A percentile compares a stretch with the other conserved stretches of the same genome.
Evolutionary conservation across 495 filamentous ascomycete species (phyloP).

Genomic region (Penicillium samsonianum): DNA sequence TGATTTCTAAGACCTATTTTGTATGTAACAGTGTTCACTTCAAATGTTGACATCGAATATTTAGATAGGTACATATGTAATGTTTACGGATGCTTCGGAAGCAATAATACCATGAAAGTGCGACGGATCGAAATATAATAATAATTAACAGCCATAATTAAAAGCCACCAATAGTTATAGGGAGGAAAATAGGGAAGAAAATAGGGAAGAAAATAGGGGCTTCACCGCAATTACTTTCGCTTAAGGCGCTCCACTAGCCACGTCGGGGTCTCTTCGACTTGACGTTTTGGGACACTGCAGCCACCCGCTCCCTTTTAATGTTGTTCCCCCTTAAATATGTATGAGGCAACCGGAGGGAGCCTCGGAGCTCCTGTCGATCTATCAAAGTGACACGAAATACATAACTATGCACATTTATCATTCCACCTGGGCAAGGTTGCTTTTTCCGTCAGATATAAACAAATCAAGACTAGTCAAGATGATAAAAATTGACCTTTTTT

Average conservation of each 20-base stretch:
- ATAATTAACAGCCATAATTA: neutral
- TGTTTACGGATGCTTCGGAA: too few relatives aligned
- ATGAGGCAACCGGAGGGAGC: neutral
- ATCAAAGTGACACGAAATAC: neutral
- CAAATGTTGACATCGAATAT: neutral
- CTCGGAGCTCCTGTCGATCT: slow-evolving; percentile 9
- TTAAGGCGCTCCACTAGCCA: slow-evolving; percentile 19
- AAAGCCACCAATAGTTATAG: slow-evolving; percentile 3
- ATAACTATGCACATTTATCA: neutral
- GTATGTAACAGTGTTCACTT: too few relatives aligned
- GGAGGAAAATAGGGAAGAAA: neutral
- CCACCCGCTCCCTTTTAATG: slow-evolving; percentile 20
- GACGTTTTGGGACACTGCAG: slow-evolving; percentile 27
- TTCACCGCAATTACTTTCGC: slow-evolving; percentile 21
- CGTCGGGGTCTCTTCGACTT: slow-evolving; percentile 20
- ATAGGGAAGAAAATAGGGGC: slow-evolving; percentile 4
- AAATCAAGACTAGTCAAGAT: neutral
- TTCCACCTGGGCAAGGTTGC: neutral
- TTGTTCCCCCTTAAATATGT: neutral
- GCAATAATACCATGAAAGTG: too few relatives aligned
- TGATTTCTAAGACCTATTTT: neutral
- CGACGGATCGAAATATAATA: too few relatives aligned
- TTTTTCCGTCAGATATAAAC: neutral
- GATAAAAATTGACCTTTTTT: neutral
- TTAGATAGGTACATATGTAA: neutral